These are phyloP conservation scores for Elongisporangium undulatum DNA, from an alignment of 352 stramenopile species.

Conservation along the genomic window DNA sequence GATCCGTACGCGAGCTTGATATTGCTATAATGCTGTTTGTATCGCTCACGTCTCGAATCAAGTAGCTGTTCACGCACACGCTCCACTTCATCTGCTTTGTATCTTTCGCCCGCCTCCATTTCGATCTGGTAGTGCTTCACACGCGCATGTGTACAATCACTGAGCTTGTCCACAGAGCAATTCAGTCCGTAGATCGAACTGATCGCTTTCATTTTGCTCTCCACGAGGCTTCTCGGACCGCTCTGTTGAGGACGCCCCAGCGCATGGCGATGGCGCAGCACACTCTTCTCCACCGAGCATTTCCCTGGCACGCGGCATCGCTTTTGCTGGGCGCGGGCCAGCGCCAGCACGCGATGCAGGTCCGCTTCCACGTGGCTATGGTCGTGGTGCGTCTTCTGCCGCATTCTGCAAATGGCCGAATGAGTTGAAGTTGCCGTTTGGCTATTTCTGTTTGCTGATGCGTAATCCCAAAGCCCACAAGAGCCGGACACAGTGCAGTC, in stretches of 20 bases:
- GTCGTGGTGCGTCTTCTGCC: background rate
- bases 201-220: conserved; percentile 23
- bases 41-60: conserved; percentile 28
- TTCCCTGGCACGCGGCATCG: conserved; percentile 8
- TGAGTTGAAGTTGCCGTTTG: background rate
- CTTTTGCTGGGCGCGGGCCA: conserved; percentile 25
- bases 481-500: background rate
- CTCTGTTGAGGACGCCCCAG: background rate
- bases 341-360: conserved; percentile 45
- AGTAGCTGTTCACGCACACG: conserved; percentile 26
- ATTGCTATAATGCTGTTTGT: conserved; percentile 46
- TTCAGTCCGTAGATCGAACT: conserved; percentile 30
- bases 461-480: background rate
- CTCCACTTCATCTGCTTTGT: conserved; percentile 11
- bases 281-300: background rate
- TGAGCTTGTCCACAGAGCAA: conserved; percentile 14
- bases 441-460: background rate
- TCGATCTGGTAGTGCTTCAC: conserved; percentile 7
- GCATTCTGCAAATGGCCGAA: background rate
- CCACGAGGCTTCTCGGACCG: conserved; percentile 15
- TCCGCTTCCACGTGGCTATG: conserved; percentile 45
- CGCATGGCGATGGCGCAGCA: conserved; percentile 27
- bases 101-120: background rate
- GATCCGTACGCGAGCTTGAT: conserved; percentile 22
- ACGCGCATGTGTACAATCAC: conserved; percentile 14